A percentile compares a stretch with the other conserved stretches of the same genome.
phyloP scores from a whole-genome alignment of 78 protist genomes.

The slime mould (Dictyostelium discoideum) region DNA sequence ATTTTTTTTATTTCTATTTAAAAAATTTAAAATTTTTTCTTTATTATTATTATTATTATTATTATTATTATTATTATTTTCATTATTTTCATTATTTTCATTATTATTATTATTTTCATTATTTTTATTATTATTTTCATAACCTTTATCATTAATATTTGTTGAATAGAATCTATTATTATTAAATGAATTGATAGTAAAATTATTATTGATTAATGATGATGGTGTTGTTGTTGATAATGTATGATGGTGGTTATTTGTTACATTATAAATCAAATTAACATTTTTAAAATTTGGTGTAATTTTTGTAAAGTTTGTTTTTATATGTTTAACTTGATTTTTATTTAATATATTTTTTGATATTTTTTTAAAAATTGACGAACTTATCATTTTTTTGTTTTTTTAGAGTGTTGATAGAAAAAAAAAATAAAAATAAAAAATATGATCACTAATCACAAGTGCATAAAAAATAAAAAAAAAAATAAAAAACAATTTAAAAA shows the following conservation, averaged over 20 bases:
- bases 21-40: slow-evolving; percentile 3
- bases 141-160: background rate
- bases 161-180: background rate
- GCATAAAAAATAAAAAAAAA: too few species aligned
- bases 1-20: background rate
- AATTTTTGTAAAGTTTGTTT: too few species aligned
- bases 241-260: background rate
- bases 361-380: background rate
- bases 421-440: background rate
- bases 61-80: background rate
- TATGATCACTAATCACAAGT: too few species aligned
- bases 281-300: background rate
- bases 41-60: background rate
- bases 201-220: background rate
- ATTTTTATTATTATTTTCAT: background rate
- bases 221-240: background rate
- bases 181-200: background rate
- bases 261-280: background rate
- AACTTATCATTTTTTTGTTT: background rate
- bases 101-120: background rate
- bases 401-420: too few species aligned
- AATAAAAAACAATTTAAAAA: too few species aligned
- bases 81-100: background rate
- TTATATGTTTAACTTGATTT: background rate
- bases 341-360: background rate